Evolutionary conservation across 2,329 filamentous ascomycete species (phyloP).

Genomic region (Coniochaeta ligniaria): DNA sequence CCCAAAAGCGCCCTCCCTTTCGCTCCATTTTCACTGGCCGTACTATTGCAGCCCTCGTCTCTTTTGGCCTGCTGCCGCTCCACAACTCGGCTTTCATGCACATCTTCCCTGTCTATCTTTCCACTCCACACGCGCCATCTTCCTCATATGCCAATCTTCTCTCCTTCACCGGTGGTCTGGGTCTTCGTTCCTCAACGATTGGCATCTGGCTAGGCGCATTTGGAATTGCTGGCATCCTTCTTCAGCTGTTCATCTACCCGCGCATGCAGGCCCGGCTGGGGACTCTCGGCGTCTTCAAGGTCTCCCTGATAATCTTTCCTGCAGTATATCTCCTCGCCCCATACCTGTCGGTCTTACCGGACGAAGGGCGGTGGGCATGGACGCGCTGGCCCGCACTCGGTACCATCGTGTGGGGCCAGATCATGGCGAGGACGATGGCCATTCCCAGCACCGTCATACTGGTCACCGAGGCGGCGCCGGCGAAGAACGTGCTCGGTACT

Average conservation of each 20-base stretch:
- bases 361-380: slow-evolving; percentile 18
- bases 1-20: slow-evolving; percentile 8
- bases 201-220: slow-evolving; percentile 46
- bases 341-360: slow-evolving; percentile 50
- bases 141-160: slow-evolving; percentile 27
- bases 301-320: slow-evolving; percentile 51
- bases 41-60: slow-evolving; percentile 25
- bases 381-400: slow-evolving; percentile 50
- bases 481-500: slow-evolving; percentile 25
- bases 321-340: slow-evolving; percentile 51
- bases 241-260: slow-evolving; percentile 57
- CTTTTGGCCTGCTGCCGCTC: slow-evolving; percentile 44
- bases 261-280: slow-evolving; percentile 50
- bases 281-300: slow-evolving; percentile 49
- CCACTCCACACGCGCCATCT: slow-evolving; percentile 35
- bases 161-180: slow-evolving; percentile 52
- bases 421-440: slow-evolving; percentile 53
- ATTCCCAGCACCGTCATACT: slow-evolving; percentile 31
- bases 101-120: slow-evolving; percentile 56
- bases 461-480: slow-evolving; percentile 28
- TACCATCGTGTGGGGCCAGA: slow-evolving; percentile 49
- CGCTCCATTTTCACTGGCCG: slow-evolving; percentile 19
- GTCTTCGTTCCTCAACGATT: slow-evolving; percentile 22
- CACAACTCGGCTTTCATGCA: slow-evolving; percentile 54
- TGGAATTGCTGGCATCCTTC: slow-evolving; percentile 50